Percentiles rank a stretch among this genome's conserved stretches.
phyloP scores from a whole-genome alignment of 805 yeast species.

The Saturnispora halmiae region DNA sequence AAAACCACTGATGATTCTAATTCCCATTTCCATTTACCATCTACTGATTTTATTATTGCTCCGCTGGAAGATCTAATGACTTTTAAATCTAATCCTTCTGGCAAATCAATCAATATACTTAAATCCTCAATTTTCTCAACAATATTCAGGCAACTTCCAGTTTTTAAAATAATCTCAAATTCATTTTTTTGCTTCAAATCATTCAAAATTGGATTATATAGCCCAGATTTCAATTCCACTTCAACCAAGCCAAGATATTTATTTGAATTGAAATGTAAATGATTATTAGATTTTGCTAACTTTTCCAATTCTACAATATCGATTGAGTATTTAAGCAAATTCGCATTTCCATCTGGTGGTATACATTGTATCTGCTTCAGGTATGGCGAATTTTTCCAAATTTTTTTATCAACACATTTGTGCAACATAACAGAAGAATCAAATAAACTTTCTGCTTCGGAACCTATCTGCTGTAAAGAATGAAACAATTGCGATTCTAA shows the following conservation, averaged over 20 bases:
- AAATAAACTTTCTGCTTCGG: conserved; percentile 22
- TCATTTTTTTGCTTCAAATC: conserved; percentile 33
- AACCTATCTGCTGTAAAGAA: background rate
- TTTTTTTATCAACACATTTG: conserved; percentile 48
- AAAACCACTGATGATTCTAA: conserved; percentile 16
- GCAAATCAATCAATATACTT: conserved; percentile 30
- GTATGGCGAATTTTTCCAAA: conserved; percentile 34
- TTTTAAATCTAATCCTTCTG: conserved; percentile 11
- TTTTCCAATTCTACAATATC: conserved; percentile 34
- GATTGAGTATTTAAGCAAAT: conserved; percentile 53
- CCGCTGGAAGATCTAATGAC: conserved; percentile 13
- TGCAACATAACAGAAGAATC: conserved; percentile 41
- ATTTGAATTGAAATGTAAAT: conserved; percentile 16
- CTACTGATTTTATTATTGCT: conserved; percentile 6
- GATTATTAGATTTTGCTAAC: conserved; percentile 6
- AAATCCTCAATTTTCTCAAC: conserved; percentile 42
- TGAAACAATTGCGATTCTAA: conserved; percentile 34
- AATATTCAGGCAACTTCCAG: conserved; percentile 9
- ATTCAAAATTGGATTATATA: conserved; percentile 33
- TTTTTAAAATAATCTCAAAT: conserved; percentile 40
- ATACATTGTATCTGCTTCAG: conserved; percentile 53
- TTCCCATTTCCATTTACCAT: conserved; percentile 13
- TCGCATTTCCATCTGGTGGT: conserved; percentile 81
- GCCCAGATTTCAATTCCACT: conserved; percentile 43
- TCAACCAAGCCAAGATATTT: conserved; percentile 44